Evolutionary conservation across 2,329 filamentous ascomycete species (phyloP).

Genomic region (Epicoccum nigrum): DNA sequence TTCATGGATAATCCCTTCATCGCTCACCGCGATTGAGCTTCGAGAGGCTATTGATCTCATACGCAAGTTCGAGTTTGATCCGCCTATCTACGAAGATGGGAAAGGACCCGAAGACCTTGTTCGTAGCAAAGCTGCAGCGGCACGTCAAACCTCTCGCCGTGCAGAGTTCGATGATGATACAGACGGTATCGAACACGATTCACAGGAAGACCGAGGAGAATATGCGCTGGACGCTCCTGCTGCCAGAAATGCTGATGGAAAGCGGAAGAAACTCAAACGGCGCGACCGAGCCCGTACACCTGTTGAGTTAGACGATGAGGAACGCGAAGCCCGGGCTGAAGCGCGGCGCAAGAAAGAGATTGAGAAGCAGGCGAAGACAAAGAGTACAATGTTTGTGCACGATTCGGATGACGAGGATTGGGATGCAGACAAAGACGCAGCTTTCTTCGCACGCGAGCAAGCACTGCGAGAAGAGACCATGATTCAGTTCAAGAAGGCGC

Average conservation of each 20-base stretch:
- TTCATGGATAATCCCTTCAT: conserved; percentile 76
- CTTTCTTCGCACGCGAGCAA: conserved; percentile 81
- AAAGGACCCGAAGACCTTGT: conserved; percentile 77
- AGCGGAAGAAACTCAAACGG: conserved; percentile 61
- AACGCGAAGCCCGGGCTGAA: conserved; percentile 63
- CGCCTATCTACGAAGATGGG: conserved; percentile 77
- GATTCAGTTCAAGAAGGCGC: conserved; percentile 53
- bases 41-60: conserved; percentile 74
- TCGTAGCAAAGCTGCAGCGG: conserved; percentile 68
- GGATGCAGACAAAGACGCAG: conserved; percentile 73
- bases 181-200: conserved; percentile 63
- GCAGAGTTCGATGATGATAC: conserved; percentile 74
- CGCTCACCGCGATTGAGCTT: conserved; percentile 68
- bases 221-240: conserved; percentile 75
- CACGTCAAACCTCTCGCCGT: conserved; percentile 48
- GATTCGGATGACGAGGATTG: conserved; percentile 89
- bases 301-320: conserved; percentile 68
- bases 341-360: conserved; percentile 70
- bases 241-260: conserved; percentile 59
- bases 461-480: conserved; percentile 64
- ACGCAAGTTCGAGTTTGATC: conserved; percentile 77
- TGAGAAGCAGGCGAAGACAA: conserved; percentile 80
- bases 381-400: conserved; percentile 81
- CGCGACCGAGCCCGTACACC: conserved; percentile 61
- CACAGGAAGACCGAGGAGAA: conserved; percentile 61